Percentiles rank a stretch among this genome's conserved stretches.
Evolutionary conservation across 2,329 filamentous ascomycete species (phyloP).

Genomic region (Colletotrichum falcatum): DNA sequence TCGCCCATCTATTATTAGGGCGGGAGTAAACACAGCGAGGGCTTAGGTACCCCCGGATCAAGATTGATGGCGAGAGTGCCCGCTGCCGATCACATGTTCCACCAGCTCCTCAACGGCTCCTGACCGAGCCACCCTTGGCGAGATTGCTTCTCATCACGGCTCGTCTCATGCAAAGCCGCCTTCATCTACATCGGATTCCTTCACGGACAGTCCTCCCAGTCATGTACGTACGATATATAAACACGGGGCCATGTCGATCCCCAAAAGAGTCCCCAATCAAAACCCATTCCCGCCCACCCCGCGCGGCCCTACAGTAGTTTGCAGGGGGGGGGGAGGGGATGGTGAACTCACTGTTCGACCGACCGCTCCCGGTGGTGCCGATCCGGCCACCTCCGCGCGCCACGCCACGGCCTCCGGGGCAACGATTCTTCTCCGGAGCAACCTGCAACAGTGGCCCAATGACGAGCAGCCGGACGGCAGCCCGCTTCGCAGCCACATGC

Average conservation of each 20-base stretch:
- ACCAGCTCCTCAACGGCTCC: neutral
- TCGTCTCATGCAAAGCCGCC: conserved; percentile 16
- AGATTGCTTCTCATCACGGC: conserved; percentile 8
- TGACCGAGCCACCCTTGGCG: conserved; percentile 7
- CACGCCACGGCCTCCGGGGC: neutral
- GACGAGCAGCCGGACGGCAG: neutral
- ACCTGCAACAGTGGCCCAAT: neutral
- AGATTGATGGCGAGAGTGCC: neutral
- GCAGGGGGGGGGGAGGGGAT: neutral
- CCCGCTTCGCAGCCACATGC: neutral
- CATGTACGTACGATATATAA: neutral
- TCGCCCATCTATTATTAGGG: conserved; percentile 21
- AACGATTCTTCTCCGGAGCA: conserved; percentile 10
- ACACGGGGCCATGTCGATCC: neutral
- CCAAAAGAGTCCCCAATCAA: neutral
- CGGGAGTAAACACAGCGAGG: neutral
- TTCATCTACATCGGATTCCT: neutral
- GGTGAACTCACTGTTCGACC: neutral
- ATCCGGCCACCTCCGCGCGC: neutral
- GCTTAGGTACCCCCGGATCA: conserved; percentile 7
- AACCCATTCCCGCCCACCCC: neutral
- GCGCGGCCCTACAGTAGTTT: no score
- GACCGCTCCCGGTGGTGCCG: neutral
- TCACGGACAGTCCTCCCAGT: neutral
- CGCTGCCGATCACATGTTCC: conserved; percentile 26